phyloP scores from a whole-genome alignment of 495 filamentous ascomycete genomes.

The Amphirosellinia nigrospora region DNA sequence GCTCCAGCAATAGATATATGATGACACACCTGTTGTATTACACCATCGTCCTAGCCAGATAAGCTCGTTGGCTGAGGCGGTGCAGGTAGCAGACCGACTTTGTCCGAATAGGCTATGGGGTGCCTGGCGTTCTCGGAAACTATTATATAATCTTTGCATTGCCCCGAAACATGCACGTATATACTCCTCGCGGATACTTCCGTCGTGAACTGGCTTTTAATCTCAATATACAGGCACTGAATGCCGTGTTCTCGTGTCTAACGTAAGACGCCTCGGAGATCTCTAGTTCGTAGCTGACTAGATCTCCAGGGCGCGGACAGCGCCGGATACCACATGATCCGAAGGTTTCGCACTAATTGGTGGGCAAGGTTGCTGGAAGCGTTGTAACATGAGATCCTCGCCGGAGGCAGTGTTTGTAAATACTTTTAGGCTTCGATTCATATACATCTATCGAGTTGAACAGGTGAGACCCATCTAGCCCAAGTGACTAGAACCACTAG shows the following conservation, averaged over 20 bases:
- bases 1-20: not conserved
- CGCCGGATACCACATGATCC: not conserved
- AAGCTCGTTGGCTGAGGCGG: not conserved
- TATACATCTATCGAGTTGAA: not conserved
- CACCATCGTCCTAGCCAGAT: conserved; percentile 9
- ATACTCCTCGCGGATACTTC: not conserved
- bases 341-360: not conserved
- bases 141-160: not conserved
- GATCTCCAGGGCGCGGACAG: not conserved
- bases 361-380: not conserved
- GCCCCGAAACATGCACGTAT: not conserved
- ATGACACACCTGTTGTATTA: not conserved
- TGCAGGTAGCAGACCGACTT: not conserved
- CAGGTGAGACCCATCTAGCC: not conserved
- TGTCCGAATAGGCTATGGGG: not conserved
- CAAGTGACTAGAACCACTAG: not conserved
- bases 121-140: not conserved
- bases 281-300: not conserved
- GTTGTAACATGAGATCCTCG: not conserved
- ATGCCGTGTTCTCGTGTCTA: conserved; percentile 2
- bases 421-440: not conserved
- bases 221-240: not conserved
- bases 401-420: not conserved
- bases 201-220: not conserved
- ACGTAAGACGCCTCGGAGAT: conserved; percentile 4